phyloP scores from a whole-genome alignment of 768 basidiomycete species.

The Lactarius akahatsu region DNA sequence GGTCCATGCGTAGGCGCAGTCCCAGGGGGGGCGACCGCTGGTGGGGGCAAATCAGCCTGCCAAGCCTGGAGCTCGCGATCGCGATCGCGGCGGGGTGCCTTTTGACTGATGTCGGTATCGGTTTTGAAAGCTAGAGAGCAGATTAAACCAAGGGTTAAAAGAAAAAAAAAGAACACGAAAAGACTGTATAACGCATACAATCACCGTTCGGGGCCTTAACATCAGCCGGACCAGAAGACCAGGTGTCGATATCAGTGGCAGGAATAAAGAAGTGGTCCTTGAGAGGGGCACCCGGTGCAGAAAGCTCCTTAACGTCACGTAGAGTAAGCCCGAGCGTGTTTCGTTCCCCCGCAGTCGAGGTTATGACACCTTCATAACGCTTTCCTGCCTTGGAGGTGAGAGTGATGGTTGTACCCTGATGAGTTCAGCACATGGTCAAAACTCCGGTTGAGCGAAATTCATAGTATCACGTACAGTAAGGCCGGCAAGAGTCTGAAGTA shows the following conservation, averaged over 20 bases:
- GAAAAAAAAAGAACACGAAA: slow-evolving; percentile 4
- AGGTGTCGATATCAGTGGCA: slow-evolving; percentile 68
- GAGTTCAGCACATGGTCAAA: slow-evolving; percentile 20
- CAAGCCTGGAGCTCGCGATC: slow-evolving; percentile 84
- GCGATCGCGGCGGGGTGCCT: slow-evolving; percentile 57
- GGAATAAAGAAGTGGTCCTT: slow-evolving; percentile 71
- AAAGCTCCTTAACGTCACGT: slow-evolving; percentile 74
- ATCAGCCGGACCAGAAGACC: slow-evolving; percentile 73
- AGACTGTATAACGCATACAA: slow-evolving; percentile 47
- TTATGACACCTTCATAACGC: slow-evolving; percentile 74
- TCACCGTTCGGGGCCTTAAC: slow-evolving; percentile 67
- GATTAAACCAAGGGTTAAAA: slow-evolving; percentile 8
- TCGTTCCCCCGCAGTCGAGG: slow-evolving; percentile 58
- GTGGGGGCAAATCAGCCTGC: slow-evolving; percentile 48
- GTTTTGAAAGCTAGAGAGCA: slow-evolving; percentile 63
- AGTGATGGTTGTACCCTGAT: slow-evolving; percentile 77
- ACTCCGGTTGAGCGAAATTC: slow-evolving; percentile 19
- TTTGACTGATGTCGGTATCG: slow-evolving; percentile 72
- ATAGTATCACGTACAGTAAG: slow-evolving; percentile 56
- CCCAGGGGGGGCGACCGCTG: slow-evolving; percentile 33
- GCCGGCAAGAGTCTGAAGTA: slow-evolving; percentile 64
- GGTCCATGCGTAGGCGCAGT: slow-evolving; percentile 32
- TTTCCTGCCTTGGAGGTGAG: slow-evolving; percentile 65
- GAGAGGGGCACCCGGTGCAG: slow-evolving; percentile 62
- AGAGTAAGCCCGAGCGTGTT: slow-evolving; percentile 72